Evolutionary conservation across 2,329 filamentous ascomycete genomes (phyloP).

Genomic region (Xylaria hypoxylon): DNA sequence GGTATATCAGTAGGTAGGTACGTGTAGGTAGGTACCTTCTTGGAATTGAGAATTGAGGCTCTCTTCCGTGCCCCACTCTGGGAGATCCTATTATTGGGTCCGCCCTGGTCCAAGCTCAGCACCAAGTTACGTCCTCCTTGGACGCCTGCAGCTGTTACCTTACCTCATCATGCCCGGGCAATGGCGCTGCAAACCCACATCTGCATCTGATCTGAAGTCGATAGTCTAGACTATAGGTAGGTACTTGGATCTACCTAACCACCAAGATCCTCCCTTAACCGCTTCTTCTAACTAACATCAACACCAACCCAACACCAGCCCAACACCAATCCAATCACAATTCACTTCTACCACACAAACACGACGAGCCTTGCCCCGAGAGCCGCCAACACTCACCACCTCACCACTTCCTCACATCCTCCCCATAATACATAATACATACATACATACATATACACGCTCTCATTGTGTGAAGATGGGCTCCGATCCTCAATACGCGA

Average conservation of each 20-base stretch:
- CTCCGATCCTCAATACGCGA: conserved; percentile 85
- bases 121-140: conserved; percentile 44
- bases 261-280: background rate
- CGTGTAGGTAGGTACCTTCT: conserved; percentile 8
- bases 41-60: background rate
- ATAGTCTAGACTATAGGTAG: too few species aligned
- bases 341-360: background rate
- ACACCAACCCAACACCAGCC: background rate
- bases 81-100: conserved; percentile 39
- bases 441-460: too few species aligned
- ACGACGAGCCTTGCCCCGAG: background rate
- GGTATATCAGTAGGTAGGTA: background rate
- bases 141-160: conserved; percentile 41
- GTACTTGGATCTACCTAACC: too few species aligned
- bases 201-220: too few species aligned
- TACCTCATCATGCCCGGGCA: conserved; percentile 11
- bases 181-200: conserved; percentile 4
- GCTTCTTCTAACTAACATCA: background rate
- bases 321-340: background rate
- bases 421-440: too few species aligned
- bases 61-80: conserved; percentile 4
- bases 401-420: too few species aligned
- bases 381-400: background rate
- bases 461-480: conserved; percentile 66
- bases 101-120: conserved; percentile 8